Evolutionary conservation across 2,329 filamentous ascomycete genomes (phyloP).

Genomic region (Colletotrichum endophyticum): DNA sequence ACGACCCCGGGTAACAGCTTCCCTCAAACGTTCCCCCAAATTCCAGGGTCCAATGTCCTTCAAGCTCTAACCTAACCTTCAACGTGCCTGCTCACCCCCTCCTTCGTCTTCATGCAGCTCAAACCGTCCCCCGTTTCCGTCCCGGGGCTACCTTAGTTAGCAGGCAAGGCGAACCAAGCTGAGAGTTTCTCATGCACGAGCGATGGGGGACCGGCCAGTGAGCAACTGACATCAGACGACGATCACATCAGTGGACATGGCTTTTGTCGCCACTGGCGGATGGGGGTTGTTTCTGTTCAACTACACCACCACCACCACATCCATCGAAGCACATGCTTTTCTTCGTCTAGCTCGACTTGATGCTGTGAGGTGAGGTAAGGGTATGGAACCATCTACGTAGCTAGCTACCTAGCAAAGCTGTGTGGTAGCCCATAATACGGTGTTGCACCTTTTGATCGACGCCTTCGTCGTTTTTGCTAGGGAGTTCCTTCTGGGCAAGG

Average conservation of each 20-base stretch:
- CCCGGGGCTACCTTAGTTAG: not conserved
- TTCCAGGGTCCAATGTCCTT: conserved; percentile 4
- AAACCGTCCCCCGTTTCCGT: not conserved
- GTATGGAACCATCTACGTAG: not conserved
- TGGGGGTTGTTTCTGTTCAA: not conserved
- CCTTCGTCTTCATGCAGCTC: not conserved
- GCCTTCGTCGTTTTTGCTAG: not conserved
- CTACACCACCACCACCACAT: not conserved
- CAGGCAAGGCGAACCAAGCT: not conserved
- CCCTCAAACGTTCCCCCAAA: not conserved
- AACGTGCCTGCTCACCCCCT: not conserved
- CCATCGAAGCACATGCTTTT: not conserved
- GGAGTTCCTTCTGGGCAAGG: not conserved
- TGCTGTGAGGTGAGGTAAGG: not conserved
- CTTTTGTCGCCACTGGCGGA: not conserved
- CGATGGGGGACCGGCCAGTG: not conserved
- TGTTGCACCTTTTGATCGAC: not conserved
- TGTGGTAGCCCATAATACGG: too few species aligned
- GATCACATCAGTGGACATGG: not conserved
- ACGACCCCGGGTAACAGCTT: not conserved
- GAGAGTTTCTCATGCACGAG: not conserved
- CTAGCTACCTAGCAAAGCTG: not conserved
- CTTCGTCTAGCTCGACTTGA: not conserved
- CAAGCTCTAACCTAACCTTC: not conserved
- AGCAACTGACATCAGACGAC: not conserved